These are phyloP conservation scores for Piloderma croceum DNA, from an alignment of 768 basidiomycete genomes.

Conservation along the genomic window DNA sequence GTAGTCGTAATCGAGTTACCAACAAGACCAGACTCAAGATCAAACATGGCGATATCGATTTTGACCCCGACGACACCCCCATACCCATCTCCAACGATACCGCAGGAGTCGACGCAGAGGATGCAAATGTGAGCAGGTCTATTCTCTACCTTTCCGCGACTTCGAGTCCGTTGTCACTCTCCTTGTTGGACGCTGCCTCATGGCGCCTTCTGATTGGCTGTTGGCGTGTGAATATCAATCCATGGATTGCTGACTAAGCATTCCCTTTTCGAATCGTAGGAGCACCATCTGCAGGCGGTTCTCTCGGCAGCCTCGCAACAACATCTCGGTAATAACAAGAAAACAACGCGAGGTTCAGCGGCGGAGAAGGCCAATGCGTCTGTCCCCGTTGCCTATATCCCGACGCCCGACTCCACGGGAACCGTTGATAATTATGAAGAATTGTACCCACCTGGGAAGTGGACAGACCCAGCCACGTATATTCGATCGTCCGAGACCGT, in stretches of 20 bases:
- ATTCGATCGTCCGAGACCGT: conserved; percentile 80
- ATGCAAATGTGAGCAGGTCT: conserved; percentile 73
- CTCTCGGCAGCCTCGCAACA: conserved; percentile 50
- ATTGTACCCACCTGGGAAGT: conserved; percentile 63
- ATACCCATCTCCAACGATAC: conserved; percentile 76
- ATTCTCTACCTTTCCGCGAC: conserved; percentile 27
- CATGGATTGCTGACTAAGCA: conserved; percentile 50
- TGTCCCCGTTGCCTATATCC: conserved; percentile 58
- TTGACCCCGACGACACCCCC: conserved; percentile 81
- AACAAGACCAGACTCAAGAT: conserved; percentile 89
- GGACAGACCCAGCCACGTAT: conserved; percentile 74
- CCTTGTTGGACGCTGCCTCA: conserved; percentile 38
- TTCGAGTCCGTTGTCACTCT: conserved; percentile 22
- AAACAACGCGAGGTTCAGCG: conserved; percentile 28
- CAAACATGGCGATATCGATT: conserved; percentile 75
- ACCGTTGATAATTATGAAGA: conserved; percentile 71
- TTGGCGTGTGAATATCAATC: conserved; percentile 38
- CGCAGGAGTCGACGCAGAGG: conserved; percentile 87
- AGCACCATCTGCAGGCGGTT: conserved; percentile 55
- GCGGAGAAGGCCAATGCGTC: conserved; percentile 24
- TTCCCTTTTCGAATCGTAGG: conserved; percentile 36
- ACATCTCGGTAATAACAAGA: conserved; percentile 32
- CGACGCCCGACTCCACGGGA: conserved; percentile 87
- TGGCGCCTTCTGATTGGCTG: conserved; percentile 46
- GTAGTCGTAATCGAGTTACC: conserved; percentile 87